These are phyloP conservation scores for Tylopilus orsonianus DNA, from an alignment of 1,284 basidiomycete genomes.

Conservation along the genomic window DNA sequence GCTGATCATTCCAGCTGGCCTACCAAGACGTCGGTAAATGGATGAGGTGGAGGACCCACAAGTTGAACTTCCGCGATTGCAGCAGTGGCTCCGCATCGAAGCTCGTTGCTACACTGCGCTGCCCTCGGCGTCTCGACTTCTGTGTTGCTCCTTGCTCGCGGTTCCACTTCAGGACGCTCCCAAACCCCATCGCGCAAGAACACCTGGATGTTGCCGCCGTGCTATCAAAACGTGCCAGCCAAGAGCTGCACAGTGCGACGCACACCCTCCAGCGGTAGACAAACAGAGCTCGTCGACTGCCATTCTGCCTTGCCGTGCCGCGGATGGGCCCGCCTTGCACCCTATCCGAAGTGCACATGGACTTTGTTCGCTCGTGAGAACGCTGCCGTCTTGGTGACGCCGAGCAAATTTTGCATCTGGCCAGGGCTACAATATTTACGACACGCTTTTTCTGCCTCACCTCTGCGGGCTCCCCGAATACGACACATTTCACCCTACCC, in stretches of 20 bases:
- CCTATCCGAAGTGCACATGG: neutral
- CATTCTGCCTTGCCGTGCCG: constrained; percentile 8
- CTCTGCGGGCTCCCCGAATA: neutral
- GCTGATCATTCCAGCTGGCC: constrained; percentile 4
- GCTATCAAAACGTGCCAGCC: constrained; percentile 22
- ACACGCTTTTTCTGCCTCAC: constrained; percentile 8
- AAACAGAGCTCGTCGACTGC: constrained; percentile 13
- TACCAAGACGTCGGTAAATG: constrained; percentile 9
- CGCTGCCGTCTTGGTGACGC: neutral
- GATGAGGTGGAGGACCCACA: neutral
- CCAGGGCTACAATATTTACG: neutral
- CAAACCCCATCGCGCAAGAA: constrained; percentile 14
- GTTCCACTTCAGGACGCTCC: constrained; percentile 6
- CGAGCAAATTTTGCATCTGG: constrained; percentile 7
- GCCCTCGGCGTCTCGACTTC: constrained; percentile 23
- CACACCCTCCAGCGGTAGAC: neutral
- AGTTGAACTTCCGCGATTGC: constrained; percentile 1
- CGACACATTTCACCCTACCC: neutral
- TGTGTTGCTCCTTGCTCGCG: constrained; percentile 4
- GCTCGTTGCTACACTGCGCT: constrained; percentile 19
- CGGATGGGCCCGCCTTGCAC: constrained; percentile 1
- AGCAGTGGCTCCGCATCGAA: constrained; percentile 18
- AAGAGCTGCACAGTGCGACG: constrained; percentile 6
- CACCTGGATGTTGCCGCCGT: constrained; percentile 1
- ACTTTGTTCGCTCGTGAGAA: constrained; percentile 16